Evolutionary conservation across 169 alveolate genomes (phyloP).

Genomic region (Plasmodium vivax): DNA sequence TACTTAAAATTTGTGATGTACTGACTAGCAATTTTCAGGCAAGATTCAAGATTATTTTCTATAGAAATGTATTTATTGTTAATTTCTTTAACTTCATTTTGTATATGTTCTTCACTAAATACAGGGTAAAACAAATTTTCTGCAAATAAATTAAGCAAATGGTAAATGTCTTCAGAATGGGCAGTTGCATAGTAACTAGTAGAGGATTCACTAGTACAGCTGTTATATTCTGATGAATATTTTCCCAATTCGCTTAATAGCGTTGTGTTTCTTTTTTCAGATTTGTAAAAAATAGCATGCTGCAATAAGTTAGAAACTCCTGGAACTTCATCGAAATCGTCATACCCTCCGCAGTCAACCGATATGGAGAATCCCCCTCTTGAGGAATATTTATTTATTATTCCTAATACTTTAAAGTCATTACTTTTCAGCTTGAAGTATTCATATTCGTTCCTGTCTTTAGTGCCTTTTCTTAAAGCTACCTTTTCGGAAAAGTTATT

Average conservation of each 20-base stretch:
- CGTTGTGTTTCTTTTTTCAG: slow-evolving; percentile 73
- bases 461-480: slow-evolving; percentile 41
- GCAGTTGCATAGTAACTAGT: slow-evolving; percentile 48
- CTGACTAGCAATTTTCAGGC: slow-evolving; percentile 48
- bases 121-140: slow-evolving; percentile 69
- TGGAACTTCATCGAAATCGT: slow-evolving; percentile 68
- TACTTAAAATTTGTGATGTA: slow-evolving; percentile 63
- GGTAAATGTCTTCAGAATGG: slow-evolving; percentile 48
- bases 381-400: slow-evolving; percentile 67
- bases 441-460: slow-evolving; percentile 47
- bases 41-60: slow-evolving; percentile 43
- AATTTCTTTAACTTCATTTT: slow-evolving; percentile 53
- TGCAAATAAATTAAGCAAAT: slow-evolving; percentile 68
- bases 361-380: slow-evolving; percentile 73
- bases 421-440: slow-evolving; percentile 68
- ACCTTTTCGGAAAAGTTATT: slow-evolving; percentile 36
- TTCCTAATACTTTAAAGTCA: slow-evolving; percentile 72
- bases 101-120: slow-evolving; percentile 56
- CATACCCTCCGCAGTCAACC: slow-evolving; percentile 71
- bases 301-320: slow-evolving; percentile 69
- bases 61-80: slow-evolving; percentile 52
- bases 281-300: slow-evolving; percentile 55
- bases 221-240: slow-evolving; percentile 48
- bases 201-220: slow-evolving; percentile 41
- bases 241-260: slow-evolving; percentile 60